Percentiles rank a stretch among this genome's conserved stretches.
These are phyloP conservation scores for Iberis amara DNA, from an alignment of 441 rosid species.

Conservation along the genomic window DNA sequence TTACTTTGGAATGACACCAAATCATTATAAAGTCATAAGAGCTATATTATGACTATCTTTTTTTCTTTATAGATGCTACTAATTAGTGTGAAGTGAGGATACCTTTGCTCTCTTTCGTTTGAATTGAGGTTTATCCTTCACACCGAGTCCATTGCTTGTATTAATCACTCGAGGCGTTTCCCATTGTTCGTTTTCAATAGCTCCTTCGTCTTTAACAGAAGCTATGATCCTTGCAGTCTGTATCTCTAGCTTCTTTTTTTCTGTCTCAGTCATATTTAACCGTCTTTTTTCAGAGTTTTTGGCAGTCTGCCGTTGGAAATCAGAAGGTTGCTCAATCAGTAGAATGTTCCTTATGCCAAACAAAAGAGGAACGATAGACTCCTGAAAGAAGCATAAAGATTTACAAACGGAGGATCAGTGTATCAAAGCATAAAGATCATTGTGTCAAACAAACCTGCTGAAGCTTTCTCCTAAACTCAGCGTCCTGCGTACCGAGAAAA, in stretches of 20 bases:
- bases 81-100: neutral
- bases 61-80: neutral
- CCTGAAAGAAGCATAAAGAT: constrained; percentile 37
- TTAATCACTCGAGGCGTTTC: constrained; percentile 18
- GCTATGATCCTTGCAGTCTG: constrained; percentile 35
- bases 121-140: constrained; percentile 64
- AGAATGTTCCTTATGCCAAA: constrained; percentile 70
- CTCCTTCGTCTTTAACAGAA: constrained; percentile 29
- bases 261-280: constrained; percentile 44
- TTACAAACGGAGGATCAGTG: neutral
- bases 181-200: constrained; percentile 37
- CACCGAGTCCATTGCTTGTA: constrained; percentile 31
- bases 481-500: constrained; percentile 79
- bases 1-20: neutral
- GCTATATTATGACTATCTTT: neutral
- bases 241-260: constrained; percentile 38
- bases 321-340: constrained; percentile 74
- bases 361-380: constrained; percentile 70
- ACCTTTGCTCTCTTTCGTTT: constrained; percentile 86
- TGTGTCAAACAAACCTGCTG: constrained; percentile 44
- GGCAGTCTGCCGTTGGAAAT: constrained; percentile 56
- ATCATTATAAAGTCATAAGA: neutral
- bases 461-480: constrained; percentile 57
- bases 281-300: constrained; percentile 59
- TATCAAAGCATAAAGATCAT: constrained; percentile 1